These are phyloP conservation scores for Rhizopogon vulgaris DNA, from an alignment of 768 basidiomycete genomes.

Conservation along the genomic window DNA sequence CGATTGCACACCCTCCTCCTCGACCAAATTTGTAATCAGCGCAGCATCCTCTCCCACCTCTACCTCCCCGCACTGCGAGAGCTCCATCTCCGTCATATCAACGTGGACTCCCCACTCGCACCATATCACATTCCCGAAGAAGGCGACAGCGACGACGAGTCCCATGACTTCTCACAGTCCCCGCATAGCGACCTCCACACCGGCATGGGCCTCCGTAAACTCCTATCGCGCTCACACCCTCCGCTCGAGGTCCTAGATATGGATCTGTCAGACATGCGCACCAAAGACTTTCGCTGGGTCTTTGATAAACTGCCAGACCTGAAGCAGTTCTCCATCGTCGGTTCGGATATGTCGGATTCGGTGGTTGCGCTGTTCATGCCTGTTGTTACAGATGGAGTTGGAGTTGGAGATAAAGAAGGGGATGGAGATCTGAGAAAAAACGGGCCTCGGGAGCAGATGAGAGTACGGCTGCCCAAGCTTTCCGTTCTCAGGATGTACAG, in stretches of 20 bases:
- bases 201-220: slow-evolving; percentile 70
- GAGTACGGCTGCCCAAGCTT: slow-evolving; percentile 51
- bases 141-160: slow-evolving; percentile 74
- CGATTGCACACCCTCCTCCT: slow-evolving; percentile 52
- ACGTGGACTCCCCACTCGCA: slow-evolving; percentile 44
- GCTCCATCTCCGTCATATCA: slow-evolving; percentile 61
- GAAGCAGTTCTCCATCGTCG: slow-evolving; percentile 66
- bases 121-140: slow-evolving; percentile 37
- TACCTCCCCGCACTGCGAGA: slow-evolving; percentile 52
- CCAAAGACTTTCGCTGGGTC: slow-evolving; percentile 69
- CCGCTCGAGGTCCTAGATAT: slow-evolving; percentile 64
- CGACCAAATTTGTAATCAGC: slow-evolving; percentile 54
- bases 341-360: slow-evolving; percentile 75
- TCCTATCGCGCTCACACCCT: slow-evolving; percentile 56
- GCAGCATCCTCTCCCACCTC: slow-evolving; percentile 60
- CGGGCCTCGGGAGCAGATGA: slow-evolving; percentile 8
- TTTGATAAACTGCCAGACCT: slow-evolving; percentile 51
- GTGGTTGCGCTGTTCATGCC: slow-evolving; percentile 60
- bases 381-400: slow-evolving; percentile 5
- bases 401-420: not conserved
- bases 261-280: slow-evolving; percentile 80
- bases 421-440: not conserved
- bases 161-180: slow-evolving; percentile 67
- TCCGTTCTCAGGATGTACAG: slow-evolving; percentile 46
- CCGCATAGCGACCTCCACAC: slow-evolving; percentile 73